Evolutionary conservation across 2,329 filamentous ascomycete genomes (phyloP), one percentile per base, ranked within the genome.

Genomic region (Epichloe sp.): DNA sequence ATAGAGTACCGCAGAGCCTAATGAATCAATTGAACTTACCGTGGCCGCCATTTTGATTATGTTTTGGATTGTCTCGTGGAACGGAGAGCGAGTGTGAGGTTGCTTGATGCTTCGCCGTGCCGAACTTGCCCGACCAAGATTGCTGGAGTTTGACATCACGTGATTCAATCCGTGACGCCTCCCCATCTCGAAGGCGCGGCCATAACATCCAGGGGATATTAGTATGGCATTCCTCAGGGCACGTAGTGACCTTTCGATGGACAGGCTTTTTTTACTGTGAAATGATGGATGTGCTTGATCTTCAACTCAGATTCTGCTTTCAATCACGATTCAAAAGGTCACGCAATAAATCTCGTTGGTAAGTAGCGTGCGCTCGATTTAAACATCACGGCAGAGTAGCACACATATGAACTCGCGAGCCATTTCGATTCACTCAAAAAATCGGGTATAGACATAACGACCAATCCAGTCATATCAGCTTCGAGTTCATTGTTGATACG

Each of bases 11-110:
- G 10, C 23, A 17, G 14, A 12, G 23, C 40, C 34, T 55, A 6
- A 45, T 37, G 43, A 19, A 48, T 40, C 21, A 37, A 12, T 21
- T 44, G 4, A 45, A 82, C 80, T 77, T 79, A 85, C 81, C 76
- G 78, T 76, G 70, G 79, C 53, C 48, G 53, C 80, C 81, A 84
- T 84, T 76, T 74, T 82, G 74, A 71, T 64, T 67, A 64, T 74
- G 64, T 69, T 41, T 65, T 68, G 67, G 67, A 66, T 63, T 64
- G 66, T 69, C 63, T 69, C 62, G 62, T 65, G 64, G 69, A 73
- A 71, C 72, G 69, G 68, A 71, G 71, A 73, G 68, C 61, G 69
- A 70, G 70, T 74, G 72, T 66, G 68, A 72, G 60, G 59, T 65
- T 64, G 61, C 68, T 68, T 68, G 67, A 67, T 69, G 69, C 65